These are phyloP conservation scores for Calcarisporium arbuscula DNA, from an alignment of 2,329 filamentous ascomycete genomes.

Conservation along the genomic window DNA sequence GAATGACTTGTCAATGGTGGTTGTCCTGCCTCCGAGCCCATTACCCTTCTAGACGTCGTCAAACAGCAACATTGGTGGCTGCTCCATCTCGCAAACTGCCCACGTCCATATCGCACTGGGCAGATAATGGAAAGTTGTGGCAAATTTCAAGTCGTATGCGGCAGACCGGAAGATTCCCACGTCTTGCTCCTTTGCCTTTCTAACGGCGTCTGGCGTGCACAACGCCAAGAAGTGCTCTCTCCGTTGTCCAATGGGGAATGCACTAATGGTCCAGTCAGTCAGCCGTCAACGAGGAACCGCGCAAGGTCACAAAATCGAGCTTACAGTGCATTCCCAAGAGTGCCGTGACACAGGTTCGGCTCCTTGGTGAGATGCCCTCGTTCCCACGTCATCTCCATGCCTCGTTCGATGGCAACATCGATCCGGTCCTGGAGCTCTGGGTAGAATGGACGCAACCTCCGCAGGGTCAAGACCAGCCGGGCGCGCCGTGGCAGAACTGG, in stretches of 20 bases:
- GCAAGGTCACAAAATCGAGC: too few relatives aligned
- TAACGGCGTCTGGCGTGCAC: conserved; percentile 49
- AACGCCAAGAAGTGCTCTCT: conserved; percentile 52
- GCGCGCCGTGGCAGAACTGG: conserved; percentile 63
- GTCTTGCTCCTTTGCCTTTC: conserved; percentile 29
- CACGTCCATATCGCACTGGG: conserved; percentile 32
- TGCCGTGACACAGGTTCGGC: conserved; percentile 60
- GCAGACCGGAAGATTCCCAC: conserved; percentile 29
- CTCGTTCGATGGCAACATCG: conserved; percentile 43
- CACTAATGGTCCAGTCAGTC: conserved; percentile 13
- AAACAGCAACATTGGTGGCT: conserved; percentile 29
- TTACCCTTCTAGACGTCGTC: conserved; percentile 31
- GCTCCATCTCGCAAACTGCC: conserved; percentile 25
- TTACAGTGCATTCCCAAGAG: conserved; percentile 57
- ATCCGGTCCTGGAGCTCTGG: conserved; percentile 47
- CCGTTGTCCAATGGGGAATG: conserved; percentile 23
- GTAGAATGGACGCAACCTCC: conserved; percentile 50
- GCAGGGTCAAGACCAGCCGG: conserved; percentile 56
- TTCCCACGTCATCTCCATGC: conserved; percentile 46
- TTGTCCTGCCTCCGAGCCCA: too few relatives aligned
- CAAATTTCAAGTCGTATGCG: conserved; percentile 25
- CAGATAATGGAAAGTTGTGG: conserved; percentile 27
- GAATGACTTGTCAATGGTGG: too few relatives aligned
- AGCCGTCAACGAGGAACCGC: conserved; percentile 16
- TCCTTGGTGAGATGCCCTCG: conserved; percentile 57